phyloP scores from a whole-genome alignment of 768 basidiomycete genomes.

The Auriculariales sp. region DNA sequence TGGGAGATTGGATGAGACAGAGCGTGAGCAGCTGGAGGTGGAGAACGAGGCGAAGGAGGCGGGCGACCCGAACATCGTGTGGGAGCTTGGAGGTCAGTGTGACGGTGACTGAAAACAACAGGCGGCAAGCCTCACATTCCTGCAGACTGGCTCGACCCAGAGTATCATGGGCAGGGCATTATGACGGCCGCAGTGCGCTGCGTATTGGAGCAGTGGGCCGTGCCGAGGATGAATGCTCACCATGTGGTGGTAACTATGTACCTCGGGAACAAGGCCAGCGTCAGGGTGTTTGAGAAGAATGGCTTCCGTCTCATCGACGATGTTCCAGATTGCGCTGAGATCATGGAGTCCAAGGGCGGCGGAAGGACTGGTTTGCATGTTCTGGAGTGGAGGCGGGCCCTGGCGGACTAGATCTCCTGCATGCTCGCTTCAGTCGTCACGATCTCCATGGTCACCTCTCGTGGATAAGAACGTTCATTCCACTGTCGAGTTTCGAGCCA shows the following conservation, averaged over 20 bases:
- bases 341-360: slow-evolving; percentile 22
- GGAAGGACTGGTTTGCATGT: slow-evolving; percentile 10
- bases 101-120: background rate
- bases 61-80: slow-evolving; percentile 44
- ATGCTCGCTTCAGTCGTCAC: no score
- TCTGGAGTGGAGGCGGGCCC: slow-evolving; percentile 16
- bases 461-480: no score
- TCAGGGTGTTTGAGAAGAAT: slow-evolving; percentile 54
- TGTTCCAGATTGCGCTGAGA: slow-evolving; percentile 22
- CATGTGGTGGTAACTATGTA: slow-evolving; percentile 30
- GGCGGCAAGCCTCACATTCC: background rate
- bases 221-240: slow-evolving; percentile 47
- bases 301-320: slow-evolving; percentile 32
- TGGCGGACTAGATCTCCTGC: no score
- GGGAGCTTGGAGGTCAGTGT: slow-evolving; percentile 48
- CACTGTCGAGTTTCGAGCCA: no score
- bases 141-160: slow-evolving; percentile 45
- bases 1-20: slow-evolving; percentile 24
- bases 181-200: slow-evolving; percentile 52
- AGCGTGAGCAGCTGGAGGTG: slow-evolving; percentile 19
- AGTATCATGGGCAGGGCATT: slow-evolving; percentile 53
- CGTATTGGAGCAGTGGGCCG: slow-evolving; percentile 43
- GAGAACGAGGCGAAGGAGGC: slow-evolving; percentile 25
- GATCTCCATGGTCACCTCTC: no score
- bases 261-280: slow-evolving; percentile 42